Evolutionary conservation across 768 basidiomycete species (phyloP), one percentile per base, ranked within the genome.

Genomic region (Mycena metata): DNA sequence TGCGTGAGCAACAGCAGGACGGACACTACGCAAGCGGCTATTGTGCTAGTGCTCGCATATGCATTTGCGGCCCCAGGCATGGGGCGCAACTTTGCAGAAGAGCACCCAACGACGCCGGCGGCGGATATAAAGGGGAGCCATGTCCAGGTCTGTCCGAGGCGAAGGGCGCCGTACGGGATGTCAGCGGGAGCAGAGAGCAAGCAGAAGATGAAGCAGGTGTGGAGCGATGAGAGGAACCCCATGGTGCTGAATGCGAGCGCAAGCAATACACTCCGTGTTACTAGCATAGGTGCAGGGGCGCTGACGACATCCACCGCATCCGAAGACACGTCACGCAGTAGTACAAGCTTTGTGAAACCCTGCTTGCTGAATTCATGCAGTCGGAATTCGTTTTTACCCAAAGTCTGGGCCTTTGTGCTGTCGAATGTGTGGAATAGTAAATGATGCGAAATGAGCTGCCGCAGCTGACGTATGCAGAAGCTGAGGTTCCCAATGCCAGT

Each of bases 281-380:
- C n/a, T 15, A 33, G 35, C 21, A 35, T 23, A 33, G 12, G 26
- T 7, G 59, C 30, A n/a, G 59, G 30, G 17, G 43, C 4, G n/a
- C 59, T 60, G 45, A 7, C 24, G 12, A 2, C 59, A n/a, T 60
- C 46, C 45, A 60, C 59, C n/a, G 26, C 46, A 49, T 60, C 59
- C 30, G 26, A 60, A 35, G 59, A 60, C n/a, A 60, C 59, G 46
- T 60, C 59, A 21, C 46, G n/a, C 24, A 60, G 33, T 6, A 60
- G 59, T 33, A 60, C 59, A 5, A 60, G 59, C 46, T 60, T 60
- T n/a, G 59, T 60, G 13, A 60, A 60, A 12, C 59, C 59, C 33
- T 60, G 59, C 59, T 60, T 60, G 59, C 59, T 49, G 16, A 60
- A 49, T 60, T 60, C 59, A 46, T 49, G 12, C n/a, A 60, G 59